Base-by-base conservation (phyloP, 2,329 filamentous ascomycete species). In the Esteya vermicola region DNA sequence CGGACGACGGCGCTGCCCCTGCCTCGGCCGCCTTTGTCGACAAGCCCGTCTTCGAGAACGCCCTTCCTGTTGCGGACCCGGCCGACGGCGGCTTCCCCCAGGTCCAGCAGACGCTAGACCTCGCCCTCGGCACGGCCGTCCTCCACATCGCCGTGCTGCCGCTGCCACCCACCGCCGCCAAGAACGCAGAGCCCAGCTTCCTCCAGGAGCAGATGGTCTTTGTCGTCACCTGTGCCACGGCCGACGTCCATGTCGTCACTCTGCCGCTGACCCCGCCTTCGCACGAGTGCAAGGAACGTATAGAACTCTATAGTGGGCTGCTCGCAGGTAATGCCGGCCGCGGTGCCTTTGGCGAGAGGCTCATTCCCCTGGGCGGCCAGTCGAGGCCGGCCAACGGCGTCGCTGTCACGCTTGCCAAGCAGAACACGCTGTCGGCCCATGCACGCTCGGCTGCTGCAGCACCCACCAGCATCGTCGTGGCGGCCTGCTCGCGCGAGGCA, bases 261-360 rank as follows among this genome's bases (percentile, higher is more conserved):
- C 50, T 79, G 4, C 75, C 75, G 0, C 59, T 79, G 23, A 75
- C 70, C 1, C 75, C 75, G 0, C 75, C 75, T 0, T 78, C 74
- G 3, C 66, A 70, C 10, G 61, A 67, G 49, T 75, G 70, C 54
- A 79, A 78, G 51, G 59, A 62, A 3, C 61, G 73, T 10, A 59
- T 64, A 4, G 70, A 76, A 43, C 57, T 78, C 20, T 64, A 62
- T 39, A 55, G 58, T 16, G 64, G 61, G 43, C 60, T 76, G 9
- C 52, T 74, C 38, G 65, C 67, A 8, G 69, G 65, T 18, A 67
- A 64, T 45, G 69, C 69, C 27, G 75, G 75, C 16, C 72, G 67
- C 25, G 74, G 75, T 30, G 65, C 64, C n/a, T 80, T 75, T 73
- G 74, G 74, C 7, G 75, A 80, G 55, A 67, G 65, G 0, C 55